phyloP scores from a whole-genome alignment of 345 rosid species.

The Raphanus sativus region DNA sequence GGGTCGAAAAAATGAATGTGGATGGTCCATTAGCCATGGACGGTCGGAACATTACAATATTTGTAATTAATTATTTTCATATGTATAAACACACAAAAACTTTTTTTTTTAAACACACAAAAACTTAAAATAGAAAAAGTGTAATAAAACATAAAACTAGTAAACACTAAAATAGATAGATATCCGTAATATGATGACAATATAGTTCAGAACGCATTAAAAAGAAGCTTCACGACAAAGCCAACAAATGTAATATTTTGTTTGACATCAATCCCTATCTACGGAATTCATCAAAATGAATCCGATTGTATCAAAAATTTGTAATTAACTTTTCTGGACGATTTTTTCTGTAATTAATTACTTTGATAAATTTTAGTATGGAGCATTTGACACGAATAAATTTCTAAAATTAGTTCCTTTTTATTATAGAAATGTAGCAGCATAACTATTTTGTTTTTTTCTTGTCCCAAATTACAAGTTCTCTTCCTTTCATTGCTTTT shows the following conservation, averaged over 20 bases:
- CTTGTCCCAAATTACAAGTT: slow-evolving; percentile 1
- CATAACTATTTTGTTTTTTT: background rate
- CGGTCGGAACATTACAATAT: no score
- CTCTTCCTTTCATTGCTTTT: slow-evolving; percentile 8
- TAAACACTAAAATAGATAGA: no score
- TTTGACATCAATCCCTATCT: background rate
- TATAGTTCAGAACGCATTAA: background rate
- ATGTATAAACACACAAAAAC: no score
- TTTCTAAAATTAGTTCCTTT: background rate
- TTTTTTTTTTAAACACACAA: no score
- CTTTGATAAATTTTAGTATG: background rate
- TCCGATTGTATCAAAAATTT: no score
- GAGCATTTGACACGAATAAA: background rate
- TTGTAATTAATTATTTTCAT: no score
- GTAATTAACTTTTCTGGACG: no score
- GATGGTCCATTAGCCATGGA: no score
- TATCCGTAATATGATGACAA: no score
- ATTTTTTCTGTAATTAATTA: background rate
- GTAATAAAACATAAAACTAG: no score
- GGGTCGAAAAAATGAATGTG: no score
- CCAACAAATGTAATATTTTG: background rate
- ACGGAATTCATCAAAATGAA: background rate
- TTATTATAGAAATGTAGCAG: background rate
- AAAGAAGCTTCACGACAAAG: background rate
- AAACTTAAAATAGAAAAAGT: no score